phyloP scores from a whole-genome alignment of 345 rosid species.

The Capsella bursapastoris region DNA sequence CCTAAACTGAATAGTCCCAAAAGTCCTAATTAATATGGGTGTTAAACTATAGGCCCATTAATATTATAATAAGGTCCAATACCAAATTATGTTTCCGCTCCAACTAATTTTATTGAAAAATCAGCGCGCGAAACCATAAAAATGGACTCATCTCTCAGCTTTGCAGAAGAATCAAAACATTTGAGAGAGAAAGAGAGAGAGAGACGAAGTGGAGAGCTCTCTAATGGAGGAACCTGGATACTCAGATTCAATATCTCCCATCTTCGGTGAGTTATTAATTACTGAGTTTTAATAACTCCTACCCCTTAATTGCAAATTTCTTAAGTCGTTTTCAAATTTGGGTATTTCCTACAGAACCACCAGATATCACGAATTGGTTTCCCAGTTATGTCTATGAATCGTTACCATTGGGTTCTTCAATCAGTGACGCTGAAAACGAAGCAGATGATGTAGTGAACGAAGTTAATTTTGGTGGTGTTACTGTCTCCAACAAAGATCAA shows the following conservation, averaged over 20 bases:
- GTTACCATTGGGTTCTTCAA: conserved; percentile 46
- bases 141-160: conserved; percentile 24
- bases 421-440: conserved; percentile 32
- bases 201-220: conserved; percentile 10
- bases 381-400: conserved; percentile 64
- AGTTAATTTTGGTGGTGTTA: conserved; percentile 3
- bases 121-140: conserved; percentile 27
- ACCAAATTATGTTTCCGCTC: neutral
- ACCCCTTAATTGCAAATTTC: neutral
- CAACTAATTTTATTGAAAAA: neutral
- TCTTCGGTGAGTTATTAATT: conserved; percentile 34
- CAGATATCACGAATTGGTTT: conserved; percentile 68
- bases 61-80: neutral
- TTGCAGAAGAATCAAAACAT: neutral
- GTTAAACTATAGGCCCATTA: conserved; percentile 5
- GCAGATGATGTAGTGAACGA: neutral
- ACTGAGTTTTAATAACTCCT: neutral
- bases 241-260: conserved; percentile 29
- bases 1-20: neutral
- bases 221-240: conserved; percentile 28
- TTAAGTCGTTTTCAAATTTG: neutral
- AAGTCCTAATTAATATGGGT: neutral
- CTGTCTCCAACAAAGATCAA: conserved; percentile 21
- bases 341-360: conserved; percentile 52
- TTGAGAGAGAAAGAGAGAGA: neutral